Base-by-base conservation (phyloP, 148 eudicot species). In the Polygonum aviculare region DNA sequence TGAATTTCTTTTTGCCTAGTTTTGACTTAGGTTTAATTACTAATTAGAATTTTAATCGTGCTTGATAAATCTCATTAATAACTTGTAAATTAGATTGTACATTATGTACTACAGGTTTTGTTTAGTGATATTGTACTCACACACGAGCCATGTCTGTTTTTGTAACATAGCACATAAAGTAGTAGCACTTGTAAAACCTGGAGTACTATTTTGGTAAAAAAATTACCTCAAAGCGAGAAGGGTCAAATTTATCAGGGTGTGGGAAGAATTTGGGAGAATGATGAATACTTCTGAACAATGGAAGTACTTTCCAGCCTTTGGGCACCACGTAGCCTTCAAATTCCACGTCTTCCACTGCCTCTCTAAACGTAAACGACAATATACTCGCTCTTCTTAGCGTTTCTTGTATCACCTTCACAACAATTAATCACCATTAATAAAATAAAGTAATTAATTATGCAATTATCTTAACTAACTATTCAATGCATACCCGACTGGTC, bases 271-370 rank as follows among this genome's bases (percentile, higher is more conserved):
- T 84, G 7, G 89, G 79, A 74, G 47, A 86, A 48, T 94, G 97
- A 74, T 94, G 98, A 71, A 94, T 94, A 79, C 77, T 90, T 85
- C 98, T 80, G 81, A 94, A 94, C 52, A 94, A 84, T 12, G 98
- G 98, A 48, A 94, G 84, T 44, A 94, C 95, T 74, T 94, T 94
- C 98, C 98, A 94, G 9, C 98, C 98, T 83, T 83, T 89, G 0
- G 98, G 98, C 71, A 94, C 92, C 26, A 90, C 47, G 55, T 83
- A 88, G 3, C 98, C 98, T 82, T 86, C 81, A 38, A 91, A 87
- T 60, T 94, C 95, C 1, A 94, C 87, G 81, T 94, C 98, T 74
- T 90, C 80, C 2, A 94, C 93, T 41, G 95, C 97, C 71, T 94
- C 98, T 60, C 98, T 89, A 77, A 94, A 94, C 36, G 97, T 91